A percentile compares a stretch with the other conserved stretches of the same genome.
phyloP scores from a whole-genome alignment of 768 basidiomycete genomes.

The Xanthoconium stramineum region DNA sequence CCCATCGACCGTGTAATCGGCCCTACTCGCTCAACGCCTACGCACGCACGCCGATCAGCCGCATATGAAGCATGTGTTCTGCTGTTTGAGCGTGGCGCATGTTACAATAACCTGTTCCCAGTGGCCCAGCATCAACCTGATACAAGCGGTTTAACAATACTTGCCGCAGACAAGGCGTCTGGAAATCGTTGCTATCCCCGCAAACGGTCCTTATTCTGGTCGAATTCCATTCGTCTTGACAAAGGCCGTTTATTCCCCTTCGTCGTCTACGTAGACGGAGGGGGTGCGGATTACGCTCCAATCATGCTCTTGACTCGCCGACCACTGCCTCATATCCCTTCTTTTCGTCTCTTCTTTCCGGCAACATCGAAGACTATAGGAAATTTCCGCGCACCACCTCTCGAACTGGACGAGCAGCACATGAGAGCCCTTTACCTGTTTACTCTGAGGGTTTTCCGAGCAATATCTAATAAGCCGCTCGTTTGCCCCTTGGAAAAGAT shows the following conservation, averaged over 20 bases:
- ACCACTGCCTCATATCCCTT: slow-evolving; percentile 56
- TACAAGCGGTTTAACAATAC: background rate
- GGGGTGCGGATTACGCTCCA: slow-evolving; percentile 44
- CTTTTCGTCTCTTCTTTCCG: slow-evolving; percentile 60
- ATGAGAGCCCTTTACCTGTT: slow-evolving; percentile 53
- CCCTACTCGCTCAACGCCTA: slow-evolving; percentile 41
- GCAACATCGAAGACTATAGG: slow-evolving; percentile 43
- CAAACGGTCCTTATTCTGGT: slow-evolving; percentile 69
- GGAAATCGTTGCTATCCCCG: slow-evolving; percentile 56
- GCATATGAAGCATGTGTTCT: slow-evolving; percentile 54
- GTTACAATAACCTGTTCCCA: slow-evolving; percentile 50
- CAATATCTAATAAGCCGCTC: slow-evolving; percentile 66
- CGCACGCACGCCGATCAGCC: slow-evolving; percentile 56
- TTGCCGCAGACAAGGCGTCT: slow-evolving; percentile 27
- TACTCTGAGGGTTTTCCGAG: slow-evolving; percentile 60
- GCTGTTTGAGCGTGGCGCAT: slow-evolving; percentile 46
- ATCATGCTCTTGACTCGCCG: slow-evolving; percentile 64
- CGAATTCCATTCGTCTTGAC: slow-evolving; percentile 33
- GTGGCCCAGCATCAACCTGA: slow-evolving; percentile 1
- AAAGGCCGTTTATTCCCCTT: slow-evolving; percentile 32
- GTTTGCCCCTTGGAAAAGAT: slow-evolving; percentile 51
- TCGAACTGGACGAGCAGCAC: slow-evolving; percentile 46
- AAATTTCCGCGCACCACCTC: slow-evolving; percentile 45
- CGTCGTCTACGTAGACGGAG: slow-evolving; percentile 37
- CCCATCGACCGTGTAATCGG: slow-evolving; percentile 43